A percentile compares a stretch with the other conserved stretches of the same genome.
These are phyloP conservation scores for Porcisia hertigi DNA, from an alignment of 208 protist species.

Conservation along the genomic window DNA sequence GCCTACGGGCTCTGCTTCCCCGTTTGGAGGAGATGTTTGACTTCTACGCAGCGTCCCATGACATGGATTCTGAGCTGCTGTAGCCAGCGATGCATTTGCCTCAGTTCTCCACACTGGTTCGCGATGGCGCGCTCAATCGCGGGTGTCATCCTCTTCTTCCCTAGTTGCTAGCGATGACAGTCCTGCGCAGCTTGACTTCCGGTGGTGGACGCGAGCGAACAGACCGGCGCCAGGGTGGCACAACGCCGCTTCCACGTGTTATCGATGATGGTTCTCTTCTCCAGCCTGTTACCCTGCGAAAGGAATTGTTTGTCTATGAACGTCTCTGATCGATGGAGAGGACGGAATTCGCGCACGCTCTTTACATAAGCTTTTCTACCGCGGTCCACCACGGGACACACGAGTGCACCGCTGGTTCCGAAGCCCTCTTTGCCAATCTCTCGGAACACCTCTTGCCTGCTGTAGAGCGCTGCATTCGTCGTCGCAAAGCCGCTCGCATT, in stretches of 20 bases:
- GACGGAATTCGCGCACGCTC: constrained; percentile 17
- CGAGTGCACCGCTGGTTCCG: background rate
- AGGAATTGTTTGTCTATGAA: constrained; percentile 40
- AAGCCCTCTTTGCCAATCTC: constrained; percentile 10
- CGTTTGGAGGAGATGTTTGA: constrained; percentile 48
- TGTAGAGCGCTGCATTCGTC: constrained; percentile 17
- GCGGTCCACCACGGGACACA: background rate
- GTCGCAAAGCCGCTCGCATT: background rate
- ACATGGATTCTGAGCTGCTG: constrained; percentile 28
- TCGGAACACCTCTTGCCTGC: constrained; percentile 30
- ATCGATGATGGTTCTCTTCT: constrained; percentile 3
- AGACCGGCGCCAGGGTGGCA: constrained; percentile 7
- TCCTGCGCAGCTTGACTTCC: constrained; percentile 38
- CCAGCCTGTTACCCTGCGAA: background rate
- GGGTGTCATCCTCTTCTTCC: constrained; percentile 32
- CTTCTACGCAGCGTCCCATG: constrained; percentile 47
- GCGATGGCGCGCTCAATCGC: constrained; percentile 42
- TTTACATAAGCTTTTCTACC: constrained; percentile 12
- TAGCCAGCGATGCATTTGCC: constrained; percentile 49
- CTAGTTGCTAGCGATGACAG: constrained; percentile 70
- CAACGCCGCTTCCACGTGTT: constrained; percentile 12
- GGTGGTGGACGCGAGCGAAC: background rate
- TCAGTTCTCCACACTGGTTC: constrained; percentile 54
- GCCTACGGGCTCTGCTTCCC: constrained; percentile 23
- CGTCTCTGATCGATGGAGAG: constrained; percentile 16